These are phyloP conservation scores for Tylopilus vinaceipallidus DNA, from an alignment of 768 basidiomycete genomes.

Conservation along the genomic window DNA sequence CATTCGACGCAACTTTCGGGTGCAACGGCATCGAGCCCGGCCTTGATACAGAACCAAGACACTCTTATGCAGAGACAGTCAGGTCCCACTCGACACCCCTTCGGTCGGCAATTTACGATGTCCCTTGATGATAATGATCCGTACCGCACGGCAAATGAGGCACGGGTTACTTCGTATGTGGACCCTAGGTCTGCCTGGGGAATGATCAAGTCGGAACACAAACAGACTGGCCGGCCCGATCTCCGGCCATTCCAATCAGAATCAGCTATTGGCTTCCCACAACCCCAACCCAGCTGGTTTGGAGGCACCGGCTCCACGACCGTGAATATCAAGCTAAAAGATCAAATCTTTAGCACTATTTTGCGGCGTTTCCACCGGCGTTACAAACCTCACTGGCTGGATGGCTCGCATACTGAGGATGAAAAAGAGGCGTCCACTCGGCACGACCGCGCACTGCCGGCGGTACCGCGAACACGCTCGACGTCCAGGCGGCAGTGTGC, in stretches of 20 bases:
- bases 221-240: conserved; percentile 24
- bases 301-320: conserved; percentile 90
- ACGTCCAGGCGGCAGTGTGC: conserved; percentile 13
- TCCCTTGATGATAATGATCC: conserved; percentile 40
- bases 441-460: conserved; percentile 33
- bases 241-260: conserved; percentile 45
- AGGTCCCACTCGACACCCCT: conserved; percentile 38
- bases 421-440: conserved; percentile 50
- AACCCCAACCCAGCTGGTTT: conserved; percentile 54
- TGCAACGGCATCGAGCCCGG: conserved; percentile 69
- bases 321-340: conserved; percentile 92
- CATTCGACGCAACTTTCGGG: conserved; percentile 44
- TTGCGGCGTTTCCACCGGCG: conserved; percentile 69
- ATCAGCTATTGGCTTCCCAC: conserved; percentile 27
- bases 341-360: conserved; percentile 92
- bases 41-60: conserved; percentile 44
- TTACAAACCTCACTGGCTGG: conserved; percentile 29
- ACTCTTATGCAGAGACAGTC: conserved; percentile 10
- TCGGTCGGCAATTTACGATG: conserved; percentile 39
- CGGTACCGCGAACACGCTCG: conserved; percentile 12
- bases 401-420: conserved; percentile 49
- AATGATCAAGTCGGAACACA: conserved; percentile 27
- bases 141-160: conserved; percentile 42
- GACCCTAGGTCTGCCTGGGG: conserved; percentile 19
- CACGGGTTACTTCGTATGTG: conserved; percentile 28